These are phyloP conservation scores for Xylaria sp. DNA, from an alignment of 2,329 filamentous ascomycete species.

Conservation along the genomic window DNA sequence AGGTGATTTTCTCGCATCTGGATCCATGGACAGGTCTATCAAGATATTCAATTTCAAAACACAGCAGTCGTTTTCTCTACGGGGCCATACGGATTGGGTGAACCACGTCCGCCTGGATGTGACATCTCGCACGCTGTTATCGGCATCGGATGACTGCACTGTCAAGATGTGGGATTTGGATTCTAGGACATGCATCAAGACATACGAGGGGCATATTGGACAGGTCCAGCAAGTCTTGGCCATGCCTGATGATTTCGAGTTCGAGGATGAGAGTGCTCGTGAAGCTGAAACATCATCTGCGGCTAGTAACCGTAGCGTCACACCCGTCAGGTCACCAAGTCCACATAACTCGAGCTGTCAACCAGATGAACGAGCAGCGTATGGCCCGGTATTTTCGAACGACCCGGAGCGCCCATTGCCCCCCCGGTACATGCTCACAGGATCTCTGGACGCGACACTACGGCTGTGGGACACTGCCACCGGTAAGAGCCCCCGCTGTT, in stretches of 20 bases:
- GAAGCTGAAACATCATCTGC: slow-evolving; percentile 67
- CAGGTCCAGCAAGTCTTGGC: slow-evolving; percentile 93
- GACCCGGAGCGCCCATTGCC: slow-evolving; percentile 75
- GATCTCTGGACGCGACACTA: slow-evolving; percentile 89
- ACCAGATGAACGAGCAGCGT: slow-evolving; percentile 63
- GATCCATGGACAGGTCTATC: slow-evolving; percentile 88
- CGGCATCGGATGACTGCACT: slow-evolving; percentile 92
- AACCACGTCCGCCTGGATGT: slow-evolving; percentile 93
- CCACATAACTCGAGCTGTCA: slow-evolving; percentile 42
- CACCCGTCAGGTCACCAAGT: slow-evolving; percentile 49
- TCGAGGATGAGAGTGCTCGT: slow-evolving; percentile 73
- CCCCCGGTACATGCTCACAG: slow-evolving; percentile 91
- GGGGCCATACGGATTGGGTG: slow-evolving; percentile 93
- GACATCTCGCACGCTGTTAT: slow-evolving; percentile 85
- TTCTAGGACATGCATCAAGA: slow-evolving; percentile 78
- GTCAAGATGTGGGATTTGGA: slow-evolving; percentile 95
- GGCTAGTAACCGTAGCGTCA: slow-evolving; percentile 59
- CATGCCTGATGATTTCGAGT: slow-evolving; percentile 87
- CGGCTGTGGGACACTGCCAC: slow-evolving; percentile 90
- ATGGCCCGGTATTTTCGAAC: slow-evolving; percentile 71
- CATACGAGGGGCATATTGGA: slow-evolving; percentile 89
- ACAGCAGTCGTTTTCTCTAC: slow-evolving; percentile 81
- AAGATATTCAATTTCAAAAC: slow-evolving; percentile 93
- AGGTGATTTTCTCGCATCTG: slow-evolving; percentile 84
- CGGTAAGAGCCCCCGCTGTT: slow-evolving; percentile 85